phyloP scores from a whole-genome alignment of 1,284 basidiomycete species.

The Malassezia pachydermatis region DNA sequence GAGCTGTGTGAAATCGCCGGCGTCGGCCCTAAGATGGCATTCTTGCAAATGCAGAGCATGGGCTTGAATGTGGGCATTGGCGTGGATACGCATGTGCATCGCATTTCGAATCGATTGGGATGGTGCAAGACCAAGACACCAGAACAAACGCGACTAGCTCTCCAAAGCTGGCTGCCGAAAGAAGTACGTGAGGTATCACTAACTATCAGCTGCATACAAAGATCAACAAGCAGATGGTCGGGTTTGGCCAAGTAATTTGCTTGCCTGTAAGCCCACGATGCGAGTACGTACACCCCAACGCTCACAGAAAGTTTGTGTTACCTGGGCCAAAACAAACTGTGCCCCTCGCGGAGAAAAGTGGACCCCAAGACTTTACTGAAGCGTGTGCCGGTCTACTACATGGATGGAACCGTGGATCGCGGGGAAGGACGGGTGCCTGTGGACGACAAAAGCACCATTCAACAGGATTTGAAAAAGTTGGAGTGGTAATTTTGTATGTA shows the following conservation, averaged over 20 bases:
- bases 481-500: too few species aligned
- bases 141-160: conserved; percentile 59
- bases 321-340: conserved; percentile 24
- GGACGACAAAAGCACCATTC: neutral
- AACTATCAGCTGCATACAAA: conserved; percentile 20
- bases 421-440: conserved; percentile 12
- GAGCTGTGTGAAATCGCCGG: conserved; percentile 38
- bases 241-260: conserved; percentile 65
- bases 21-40: conserved; percentile 49
- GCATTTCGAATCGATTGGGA: conserved; percentile 79
- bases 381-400: conserved; percentile 18
- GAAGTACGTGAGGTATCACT: conserved; percentile 12
- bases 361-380: conserved; percentile 27
- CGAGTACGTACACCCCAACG: conserved; percentile 55
- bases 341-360: conserved; percentile 28
- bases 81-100: conserved; percentile 88
- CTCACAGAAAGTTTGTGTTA: conserved; percentile 22
- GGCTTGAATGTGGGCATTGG: conserved; percentile 86
- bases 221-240: conserved; percentile 43
- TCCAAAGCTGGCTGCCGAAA: conserved; percentile 41
- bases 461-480: too few species aligned
- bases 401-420: conserved; percentile 12
- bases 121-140: conserved; percentile 86
- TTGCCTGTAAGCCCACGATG: conserved; percentile 72
- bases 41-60: conserved; percentile 65